phyloP scores from a whole-genome alignment of 495 filamentous ascomycete genomes.

The Podospora australis region DNA sequence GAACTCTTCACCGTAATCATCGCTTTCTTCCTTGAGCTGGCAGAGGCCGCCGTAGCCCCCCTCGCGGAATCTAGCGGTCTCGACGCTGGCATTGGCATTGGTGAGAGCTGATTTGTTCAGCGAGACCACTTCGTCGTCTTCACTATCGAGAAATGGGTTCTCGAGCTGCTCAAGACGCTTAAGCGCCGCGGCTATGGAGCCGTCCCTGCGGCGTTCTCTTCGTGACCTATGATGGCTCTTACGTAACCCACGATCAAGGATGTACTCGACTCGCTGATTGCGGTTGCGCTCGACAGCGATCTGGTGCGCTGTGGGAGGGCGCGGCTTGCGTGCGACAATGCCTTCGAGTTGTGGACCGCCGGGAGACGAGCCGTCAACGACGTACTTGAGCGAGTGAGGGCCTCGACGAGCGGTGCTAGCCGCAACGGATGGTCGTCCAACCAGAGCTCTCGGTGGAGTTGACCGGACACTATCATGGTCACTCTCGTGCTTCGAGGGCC shows the following conservation, averaged over 20 bases:
- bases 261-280: slow-evolving; percentile 78
- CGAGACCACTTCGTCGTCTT: slow-evolving; percentile 57
- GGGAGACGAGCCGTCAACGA: slow-evolving; percentile 48
- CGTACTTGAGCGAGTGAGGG: slow-evolving; percentile 43
- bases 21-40: slow-evolving; percentile 54
- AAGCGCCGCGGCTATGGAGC: slow-evolving; percentile 60
- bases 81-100: slow-evolving; percentile 9
- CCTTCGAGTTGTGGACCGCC: slow-evolving; percentile 36
- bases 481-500: slow-evolving; percentile 51
- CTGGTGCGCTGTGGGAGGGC: slow-evolving; percentile 89
- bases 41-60: slow-evolving; percentile 63
- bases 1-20: slow-evolving; percentile 77
- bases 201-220: slow-evolving; percentile 52
- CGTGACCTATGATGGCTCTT: slow-evolving; percentile 56
- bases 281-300: slow-evolving; percentile 86
- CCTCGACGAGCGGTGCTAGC: slow-evolving; percentile 38
- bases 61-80: slow-evolving; percentile 37
- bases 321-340: slow-evolving; percentile 46
- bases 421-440: slow-evolving; percentile 13
- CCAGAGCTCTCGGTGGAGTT: slow-evolving; percentile 48
- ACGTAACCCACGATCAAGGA: slow-evolving; percentile 68
- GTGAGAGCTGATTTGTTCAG: slow-evolving; percentile 19
- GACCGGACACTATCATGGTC: slow-evolving; percentile 53
- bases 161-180: slow-evolving; percentile 59
- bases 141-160: slow-evolving; percentile 71